These are phyloP conservation scores for Ceratopteris richardii DNA, from an alignment of 75 land plant genomes.

Conservation along the genomic window DNA sequence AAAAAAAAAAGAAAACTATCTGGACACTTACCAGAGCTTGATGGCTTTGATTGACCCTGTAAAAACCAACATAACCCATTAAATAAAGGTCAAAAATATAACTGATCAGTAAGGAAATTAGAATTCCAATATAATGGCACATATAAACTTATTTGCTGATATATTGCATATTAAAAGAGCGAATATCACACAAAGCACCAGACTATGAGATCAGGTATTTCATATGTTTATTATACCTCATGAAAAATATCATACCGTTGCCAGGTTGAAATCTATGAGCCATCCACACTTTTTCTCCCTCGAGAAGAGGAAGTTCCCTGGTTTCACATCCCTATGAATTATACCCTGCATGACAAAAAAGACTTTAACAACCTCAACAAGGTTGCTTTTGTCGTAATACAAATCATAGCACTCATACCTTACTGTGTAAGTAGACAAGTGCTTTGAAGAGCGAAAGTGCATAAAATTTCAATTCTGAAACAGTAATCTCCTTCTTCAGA, in stretches of 20 bases:
- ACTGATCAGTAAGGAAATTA: no score
- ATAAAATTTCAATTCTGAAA: slow-evolving; percentile 65
- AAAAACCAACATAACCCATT: neutral
- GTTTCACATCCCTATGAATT: slow-evolving; percentile 88
- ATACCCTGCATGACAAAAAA: slow-evolving; percentile 46
- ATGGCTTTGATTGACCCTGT: no score
- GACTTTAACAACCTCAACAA: neutral
- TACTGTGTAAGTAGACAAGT: slow-evolving; percentile 60
- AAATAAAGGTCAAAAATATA: no score
- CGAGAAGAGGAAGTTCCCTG: slow-evolving; percentile 94
- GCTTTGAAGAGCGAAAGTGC: slow-evolving; percentile 84
- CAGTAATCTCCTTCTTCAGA: slow-evolving; percentile 62
- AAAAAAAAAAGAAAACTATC: no score
- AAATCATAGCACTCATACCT: slow-evolving; percentile 30
- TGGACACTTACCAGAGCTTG: no score
- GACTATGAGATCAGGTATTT: no score
- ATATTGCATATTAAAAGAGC: no score
- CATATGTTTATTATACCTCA: no score
- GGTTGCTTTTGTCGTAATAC: neutral
- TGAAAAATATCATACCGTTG: slow-evolving; percentile 77
- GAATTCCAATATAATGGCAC: no score
- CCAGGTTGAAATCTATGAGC: slow-evolving; percentile 93
- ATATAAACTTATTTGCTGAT: no score
- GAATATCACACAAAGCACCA: no score
- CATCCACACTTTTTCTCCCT: slow-evolving; percentile 51